Evolutionary conservation across 169 alveolate species (phyloP).

Genomic region (Eimeria maxima): DNA sequence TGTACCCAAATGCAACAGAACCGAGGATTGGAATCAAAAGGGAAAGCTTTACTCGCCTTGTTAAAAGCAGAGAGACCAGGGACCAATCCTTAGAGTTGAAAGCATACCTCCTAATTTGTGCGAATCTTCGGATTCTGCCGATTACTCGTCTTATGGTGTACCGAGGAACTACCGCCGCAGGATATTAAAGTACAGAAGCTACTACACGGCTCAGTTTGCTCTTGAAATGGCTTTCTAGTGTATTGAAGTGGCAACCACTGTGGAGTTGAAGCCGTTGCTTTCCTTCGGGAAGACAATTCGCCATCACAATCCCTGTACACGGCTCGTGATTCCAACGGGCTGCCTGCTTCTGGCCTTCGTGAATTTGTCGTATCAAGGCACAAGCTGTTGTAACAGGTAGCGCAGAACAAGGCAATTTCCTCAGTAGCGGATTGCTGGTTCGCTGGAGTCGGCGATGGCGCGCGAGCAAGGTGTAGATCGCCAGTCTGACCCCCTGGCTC

Average conservation of each 20-base stretch:
- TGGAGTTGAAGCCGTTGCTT: background rate
- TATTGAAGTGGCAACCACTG: background rate
- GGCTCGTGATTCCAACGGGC: background rate
- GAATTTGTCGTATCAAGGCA: background rate
- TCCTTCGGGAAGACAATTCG: background rate
- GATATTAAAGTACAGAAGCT: background rate
- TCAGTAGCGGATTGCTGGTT: background rate
- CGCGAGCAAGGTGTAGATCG: background rate
- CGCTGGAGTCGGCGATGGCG: background rate
- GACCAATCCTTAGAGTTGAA: background rate
- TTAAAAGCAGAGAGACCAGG: background rate
- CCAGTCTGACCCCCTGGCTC: background rate
- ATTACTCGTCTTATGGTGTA: background rate
- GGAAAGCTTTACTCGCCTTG: conserved; percentile 28
- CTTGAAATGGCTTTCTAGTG: background rate
- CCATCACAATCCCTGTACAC: background rate
- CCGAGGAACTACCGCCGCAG: background rate
- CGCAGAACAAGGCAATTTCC: background rate
- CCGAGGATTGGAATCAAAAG: background rate
- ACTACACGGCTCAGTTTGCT: too few relatives aligned
- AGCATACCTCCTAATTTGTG: background rate
- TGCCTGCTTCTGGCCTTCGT: background rate
- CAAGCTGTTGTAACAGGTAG: background rate
- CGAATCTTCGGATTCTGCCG: background rate
- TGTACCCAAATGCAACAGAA: background rate